Evolutionary conservation across 2,329 filamentous ascomycete species (phyloP), one percentile per base, ranked within the genome.

Genomic region (Metarhizium robertsii): DNA sequence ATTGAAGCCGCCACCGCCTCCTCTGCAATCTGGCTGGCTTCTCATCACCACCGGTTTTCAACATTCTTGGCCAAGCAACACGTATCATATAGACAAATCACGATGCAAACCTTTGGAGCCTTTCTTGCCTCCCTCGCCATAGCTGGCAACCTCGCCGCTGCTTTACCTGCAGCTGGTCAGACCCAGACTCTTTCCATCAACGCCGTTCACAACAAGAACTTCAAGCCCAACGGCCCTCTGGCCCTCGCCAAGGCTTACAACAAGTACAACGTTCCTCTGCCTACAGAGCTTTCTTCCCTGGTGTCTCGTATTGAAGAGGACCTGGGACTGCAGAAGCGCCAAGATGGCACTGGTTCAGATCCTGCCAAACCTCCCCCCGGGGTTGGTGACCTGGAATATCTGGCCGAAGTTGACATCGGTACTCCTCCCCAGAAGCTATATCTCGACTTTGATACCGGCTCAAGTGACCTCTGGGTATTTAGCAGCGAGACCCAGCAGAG

Each of bases 401-500:
- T 20, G 6, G 55, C 60, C 32, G 50, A 47, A 20, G 59, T 62
- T 42, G 54, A 57, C n/a, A 61, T 62, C 43, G 58, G 60, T 2
- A 57, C 58, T 16, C 60, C 59, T 7, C 53, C 58, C 7, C 59
- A 61, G 55, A 55, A 52, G 36, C 47, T 61, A 1, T 43, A 42
- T 14, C 55, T 62, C 30, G 61, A 62, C 53, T 61, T 62, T 32
- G 60, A 62, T 16, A 62, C 59, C 20, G 59, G 61, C 40, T 61
- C 64, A 14, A 62, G 62, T 48, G 65, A 67, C 36, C 60, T 69
- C 10, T 62, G 60, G 52, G 63, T 61, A 59, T 76, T 76, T 58
- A 75, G 72, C 58, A 71, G 73, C 54, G 73, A 75, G 58, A 77
- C 73, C 36, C 65, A 68, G 46, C 55, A 63, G 42, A 40, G 53